Evolutionary conservation across 176 grass and related monocot genomes (phyloP), one percentile per base, ranked within the genome.

Genomic region (Pontederia crassipes): DNA sequence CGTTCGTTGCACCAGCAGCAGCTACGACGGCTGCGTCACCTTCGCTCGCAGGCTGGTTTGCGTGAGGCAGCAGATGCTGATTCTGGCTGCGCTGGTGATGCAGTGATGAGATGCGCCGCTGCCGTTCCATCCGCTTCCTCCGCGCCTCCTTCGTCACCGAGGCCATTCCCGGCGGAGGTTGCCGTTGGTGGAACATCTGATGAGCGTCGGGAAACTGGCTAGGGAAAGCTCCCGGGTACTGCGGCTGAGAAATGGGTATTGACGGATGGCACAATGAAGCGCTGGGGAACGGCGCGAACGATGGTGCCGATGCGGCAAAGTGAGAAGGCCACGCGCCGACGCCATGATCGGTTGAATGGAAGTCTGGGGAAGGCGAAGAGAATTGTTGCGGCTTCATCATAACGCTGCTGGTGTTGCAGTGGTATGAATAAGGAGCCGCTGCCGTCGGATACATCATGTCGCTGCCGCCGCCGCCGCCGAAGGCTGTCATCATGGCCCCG

Each of bases 51-150:
- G 1, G 11, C 47, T 12, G 47, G 67, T 40, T 3, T 3, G 32
- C 32, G 4, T 83, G 72, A 48, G 73, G 78, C 17, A 63, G 62
- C 47, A 8, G 78, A 52, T 71, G 74, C 28, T 80, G 66, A 12
- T 75, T 46, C 8, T 62, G 75, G 63, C 28, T 74, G 49, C 86
- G 86, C 68, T 86, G 83, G 29, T 90, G 80, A 63, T 90, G 86
- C 50, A 96, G 69, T 10, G 81, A 88, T 0, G 78, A 71, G 48
- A 80, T n/a, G 9, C 92, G 84, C 45, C 92, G 81, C 68, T 91
- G 92, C 67, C 84, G 61, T 15, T 87, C 92, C 92, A 97, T 97
- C 69, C 92, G 66, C 75, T 97, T 97, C 81, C 87, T 97, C 12
- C 87, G 55, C 11, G 92, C 92, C 52, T 97, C 92, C 72, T 80